Percentiles rank a stretch among this genome's conserved stretches.
These are phyloP conservation scores for Boechera stricta DNA, from an alignment of 345 rosid species.

Conservation along the genomic window DNA sequence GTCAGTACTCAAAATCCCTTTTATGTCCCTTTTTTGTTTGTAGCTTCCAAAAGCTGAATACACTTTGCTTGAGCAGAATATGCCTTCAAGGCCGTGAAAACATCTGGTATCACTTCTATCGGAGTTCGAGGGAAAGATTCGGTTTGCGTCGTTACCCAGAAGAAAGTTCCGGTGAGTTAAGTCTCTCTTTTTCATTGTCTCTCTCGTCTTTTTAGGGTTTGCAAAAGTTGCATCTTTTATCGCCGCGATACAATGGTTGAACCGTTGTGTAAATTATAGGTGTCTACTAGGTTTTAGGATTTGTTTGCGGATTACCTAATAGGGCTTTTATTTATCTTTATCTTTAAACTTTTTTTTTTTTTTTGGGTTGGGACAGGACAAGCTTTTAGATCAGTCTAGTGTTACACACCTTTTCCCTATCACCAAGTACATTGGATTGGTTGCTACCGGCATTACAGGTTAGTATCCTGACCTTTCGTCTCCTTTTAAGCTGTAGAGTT, in stretches of 20 bases:
- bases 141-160: slow-evolving; percentile 93
- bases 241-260: not conserved
- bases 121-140: slow-evolving; percentile 96
- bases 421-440: slow-evolving; percentile 83
- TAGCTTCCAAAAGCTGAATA: not conserved
- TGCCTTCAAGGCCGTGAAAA: slow-evolving; percentile 97
- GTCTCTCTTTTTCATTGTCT: no score
- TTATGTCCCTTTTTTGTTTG: no score
- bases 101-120: slow-evolving; percentile 92
- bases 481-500: not conserved
- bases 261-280: not conserved
- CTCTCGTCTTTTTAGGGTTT: not conserved
- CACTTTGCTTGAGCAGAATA: slow-evolving; percentile 37
- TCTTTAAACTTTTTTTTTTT: no score
- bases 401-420: slow-evolving; percentile 90
- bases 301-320: not conserved
- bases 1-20: slow-evolving; percentile 43
- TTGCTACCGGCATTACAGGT: slow-evolving; percentile 98
- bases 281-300: not conserved
- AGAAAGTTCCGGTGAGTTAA: slow-evolving; percentile 93
- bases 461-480: not conserved
- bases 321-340: slow-evolving; percentile 7
- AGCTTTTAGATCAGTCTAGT: slow-evolving; percentile 96
- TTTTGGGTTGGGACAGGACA: slow-evolving; percentile 72
- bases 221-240: not conserved